Base-by-base conservation (phyloP, 2,329 filamentous ascomycete species). In the Ophidiomyces ophidiicola region DNA sequence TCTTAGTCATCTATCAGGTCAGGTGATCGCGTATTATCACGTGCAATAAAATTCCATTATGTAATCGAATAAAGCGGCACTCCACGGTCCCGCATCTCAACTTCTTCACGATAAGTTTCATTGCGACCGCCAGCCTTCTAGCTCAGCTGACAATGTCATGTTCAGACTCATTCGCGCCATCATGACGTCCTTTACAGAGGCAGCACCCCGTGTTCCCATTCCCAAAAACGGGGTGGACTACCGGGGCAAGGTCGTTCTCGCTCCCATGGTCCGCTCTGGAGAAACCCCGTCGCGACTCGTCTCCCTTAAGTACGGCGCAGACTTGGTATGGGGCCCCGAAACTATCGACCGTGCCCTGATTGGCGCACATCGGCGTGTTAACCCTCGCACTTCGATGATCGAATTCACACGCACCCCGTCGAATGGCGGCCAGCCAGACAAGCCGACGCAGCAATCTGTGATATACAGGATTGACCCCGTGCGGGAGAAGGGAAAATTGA, bases 221-320 rank as follows among this genome's bases (percentile, higher is more conserved):
- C 88, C 88, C 48, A 73, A 70, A 45, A 82, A 81, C 60, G 88
- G 88, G 36, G 86, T 94, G 53, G 86, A 94, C 67, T 96, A 94
- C 63, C 76, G 88, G 51, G 82, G 82, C 62, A 94, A 92, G 62
- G 66, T 96, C 48, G 90, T 96, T 31, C 80, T 98, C 47, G 90
- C 90, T 45, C 90, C 90, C 28, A 98, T 98, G 90, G 88, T 94
- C 42, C 81, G 90, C 50, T 93, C 85, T n/a, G 90, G 90, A 56
- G 90, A 98, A 67, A 68, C 94, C 44, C 88, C 90, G 2, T 90
- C 84, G 26, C 79, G 90, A 43, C 72, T 98, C 18, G 65, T 93
- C 30, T 84, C 90, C 21, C 74, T 98, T 45, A 82, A 92, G 55
- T 96, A 98, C 59, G 90, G 90, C 49, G 90, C 90, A 37, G 90